These are phyloP conservation scores for Inga oerstediana DNA, from an alignment of 306 rosid genomes.

Conservation along the genomic window DNA sequence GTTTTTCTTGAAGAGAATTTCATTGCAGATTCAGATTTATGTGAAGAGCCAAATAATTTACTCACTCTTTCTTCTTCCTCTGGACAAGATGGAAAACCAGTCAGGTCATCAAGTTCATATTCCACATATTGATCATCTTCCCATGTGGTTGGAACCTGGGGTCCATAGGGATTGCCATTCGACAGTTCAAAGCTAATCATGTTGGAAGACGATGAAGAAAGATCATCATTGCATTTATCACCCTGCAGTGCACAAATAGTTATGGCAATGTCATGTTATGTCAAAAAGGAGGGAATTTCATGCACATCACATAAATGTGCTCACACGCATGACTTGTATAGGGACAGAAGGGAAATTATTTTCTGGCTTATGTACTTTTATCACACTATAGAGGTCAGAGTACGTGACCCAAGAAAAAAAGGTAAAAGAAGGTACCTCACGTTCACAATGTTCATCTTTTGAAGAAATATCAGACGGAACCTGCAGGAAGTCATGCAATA, in stretches of 20 bases:
- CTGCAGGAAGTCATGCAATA: constrained; percentile 42
- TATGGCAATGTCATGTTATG: neutral
- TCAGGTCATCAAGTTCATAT: constrained; percentile 75
- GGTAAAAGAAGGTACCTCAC: constrained; percentile 45
- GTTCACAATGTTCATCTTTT: constrained; percentile 39
- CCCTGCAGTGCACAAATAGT: constrained; percentile 51
- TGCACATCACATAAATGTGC: neutral
- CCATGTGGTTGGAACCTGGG: constrained; percentile 61
- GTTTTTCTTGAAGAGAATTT: neutral
- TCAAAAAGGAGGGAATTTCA: neutral
- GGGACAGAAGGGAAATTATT: neutral
- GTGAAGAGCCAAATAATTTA: constrained; percentile 28
- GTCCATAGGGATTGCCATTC: constrained; percentile 61
- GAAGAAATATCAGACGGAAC: constrained; percentile 64
- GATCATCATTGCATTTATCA: constrained; percentile 48
- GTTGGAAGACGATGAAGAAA: constrained; percentile 68
- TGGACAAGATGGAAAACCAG: constrained; percentile 67
- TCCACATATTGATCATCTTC: constrained; percentile 86
- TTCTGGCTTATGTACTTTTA: neutral
- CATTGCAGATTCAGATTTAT: constrained; percentile 17
- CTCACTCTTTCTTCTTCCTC: constrained; percentile 85
- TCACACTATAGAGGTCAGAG: constrained; percentile 16
- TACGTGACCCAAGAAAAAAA: neutral
- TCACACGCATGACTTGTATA: neutral
- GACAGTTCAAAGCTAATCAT: constrained; percentile 94